Evolutionary conservation across 176 grass and related monocot genomes (phyloP), one percentile per base, ranked within the genome.

Genomic region (Musa acuminata): DNA sequence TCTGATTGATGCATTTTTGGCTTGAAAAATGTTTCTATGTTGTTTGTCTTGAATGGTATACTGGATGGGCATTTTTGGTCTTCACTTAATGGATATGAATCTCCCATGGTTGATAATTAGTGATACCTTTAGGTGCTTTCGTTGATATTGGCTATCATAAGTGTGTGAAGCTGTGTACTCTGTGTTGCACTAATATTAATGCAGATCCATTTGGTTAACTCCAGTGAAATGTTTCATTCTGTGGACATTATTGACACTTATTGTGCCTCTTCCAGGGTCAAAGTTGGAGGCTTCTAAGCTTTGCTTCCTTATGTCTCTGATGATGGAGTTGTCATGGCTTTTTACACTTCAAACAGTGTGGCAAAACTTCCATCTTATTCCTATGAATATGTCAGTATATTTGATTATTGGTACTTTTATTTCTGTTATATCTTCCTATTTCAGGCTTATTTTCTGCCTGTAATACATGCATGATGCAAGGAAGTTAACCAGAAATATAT

Each of bases 361-460:
- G 71, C 71, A 27, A 73, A 19, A 26, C 22, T 17, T 73, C 71
- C 71, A 23, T 73, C 71, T 73, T 23, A 73, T 73, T 73, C 71
- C 24, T 69, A 69, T 69, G 66, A 12, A 49, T 69, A 49, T 69
- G 35, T 69, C 66, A n/a, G 63, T 69, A 17, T 43, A 43, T 43
- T 43, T 43, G 35, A 43, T 43, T 43, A 43, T 49, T 69, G 27
- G 13, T 69, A 69, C 35, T 69, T 69, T 13, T 49, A 49, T 69
- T 69, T 69, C 29, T 43, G 35, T 63, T 9, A 7, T 69, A 16
- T 16, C 8, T 13, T 69, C 29, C 0, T 69, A 69, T 49, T 69
- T 69, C 66, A 69, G 66, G 14, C 66, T 69, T 69, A 49, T 9
- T 29, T 69, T 49, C 35, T 69, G 13, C 26, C 13, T 49, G 66